phyloP scores from a whole-genome alignment of 768 basidiomycete genomes.

The Tylopilus plumbeoviolaceoides region DNA sequence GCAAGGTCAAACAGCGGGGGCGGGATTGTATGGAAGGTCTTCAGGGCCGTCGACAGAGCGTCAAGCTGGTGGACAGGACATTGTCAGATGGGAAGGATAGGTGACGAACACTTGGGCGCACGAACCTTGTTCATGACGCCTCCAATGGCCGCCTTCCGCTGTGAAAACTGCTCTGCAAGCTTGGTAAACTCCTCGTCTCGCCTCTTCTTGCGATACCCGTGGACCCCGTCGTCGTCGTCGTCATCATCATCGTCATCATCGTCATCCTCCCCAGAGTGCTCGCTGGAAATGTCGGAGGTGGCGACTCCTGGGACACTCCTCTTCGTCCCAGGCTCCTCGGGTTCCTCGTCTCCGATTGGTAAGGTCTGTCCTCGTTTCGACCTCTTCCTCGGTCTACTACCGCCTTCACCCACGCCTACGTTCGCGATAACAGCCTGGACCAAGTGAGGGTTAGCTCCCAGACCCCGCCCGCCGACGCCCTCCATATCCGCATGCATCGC shows the following conservation, averaged over 20 bases:
- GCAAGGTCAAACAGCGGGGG: constrained; percentile 37
- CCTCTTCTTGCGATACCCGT: constrained; percentile 50
- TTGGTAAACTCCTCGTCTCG: constrained; percentile 67
- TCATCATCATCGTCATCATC: no score
- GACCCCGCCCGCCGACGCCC: constrained; percentile 34
- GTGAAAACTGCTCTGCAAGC: constrained; percentile 64
- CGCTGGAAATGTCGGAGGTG: constrained; percentile 23
- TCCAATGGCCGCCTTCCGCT: constrained; percentile 63
- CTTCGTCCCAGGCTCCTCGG: constrained; percentile 19
- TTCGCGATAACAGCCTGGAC: neutral
- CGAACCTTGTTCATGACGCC: constrained; percentile 71
- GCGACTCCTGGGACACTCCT: constrained; percentile 8
- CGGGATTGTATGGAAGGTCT: constrained; percentile 42
- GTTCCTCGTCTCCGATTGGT: constrained; percentile 27
- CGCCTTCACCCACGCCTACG: constrained; percentile 11
- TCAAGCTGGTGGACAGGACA: constrained; percentile 21
- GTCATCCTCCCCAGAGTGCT: constrained; percentile 30
- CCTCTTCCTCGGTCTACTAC: constrained; percentile 18
- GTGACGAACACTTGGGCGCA: neutral
- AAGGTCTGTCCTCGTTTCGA: constrained; percentile 34
- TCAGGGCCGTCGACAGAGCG: constrained; percentile 33
- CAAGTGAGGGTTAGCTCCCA: constrained; percentile 5
- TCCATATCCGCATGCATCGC: constrained; percentile 76
- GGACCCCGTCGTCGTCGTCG: constrained; percentile 35
- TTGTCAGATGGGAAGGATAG: neutral